Conservation (phyloP, 306 rosid genomes). For the Rosa chinensis region DNA sequence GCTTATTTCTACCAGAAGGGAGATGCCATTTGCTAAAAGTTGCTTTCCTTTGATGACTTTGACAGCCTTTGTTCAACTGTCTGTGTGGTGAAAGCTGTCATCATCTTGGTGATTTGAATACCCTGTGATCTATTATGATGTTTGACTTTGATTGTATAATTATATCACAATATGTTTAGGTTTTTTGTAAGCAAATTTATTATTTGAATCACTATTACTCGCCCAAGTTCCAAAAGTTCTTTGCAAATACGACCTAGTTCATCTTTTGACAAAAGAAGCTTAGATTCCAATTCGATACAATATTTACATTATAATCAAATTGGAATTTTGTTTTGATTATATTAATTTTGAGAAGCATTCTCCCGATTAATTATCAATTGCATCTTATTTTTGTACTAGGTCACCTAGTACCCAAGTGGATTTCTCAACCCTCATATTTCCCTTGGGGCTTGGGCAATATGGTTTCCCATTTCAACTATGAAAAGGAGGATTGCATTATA, state of each 20-base stretch:
- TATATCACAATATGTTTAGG: neutral
- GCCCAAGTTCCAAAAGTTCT: neutral
- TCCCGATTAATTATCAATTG: too few relatives aligned
- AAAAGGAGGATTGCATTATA: too few relatives aligned
- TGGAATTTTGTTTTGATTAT: neutral
- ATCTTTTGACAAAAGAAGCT: too few relatives aligned
- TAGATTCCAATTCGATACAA: neutral
- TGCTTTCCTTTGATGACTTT: slow-evolving; percentile 18
- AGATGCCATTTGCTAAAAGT: slow-evolving; percentile 12
- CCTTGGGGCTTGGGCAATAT: too few relatives aligned
- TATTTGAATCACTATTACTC: neutral
- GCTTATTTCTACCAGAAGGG: neutral
- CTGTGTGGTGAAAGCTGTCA: slow-evolving; percentile 35
- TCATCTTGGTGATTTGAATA: slow-evolving; percentile 65
- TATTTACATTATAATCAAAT: neutral
- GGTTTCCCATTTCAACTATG: too few relatives aligned
- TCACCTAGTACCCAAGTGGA: neutral
- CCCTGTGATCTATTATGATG: slow-evolving; percentile 1
- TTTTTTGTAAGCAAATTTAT: neutral
- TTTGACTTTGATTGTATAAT: slow-evolving; percentile 1
- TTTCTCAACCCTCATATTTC: too few relatives aligned
- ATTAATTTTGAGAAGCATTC: too few relatives aligned
- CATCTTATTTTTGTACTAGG: neutral
- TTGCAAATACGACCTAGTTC: neutral
- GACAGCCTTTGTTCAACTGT: slow-evolving; percentile 15